Evolutionary conservation across 257 asterid species (phyloP).

Genomic region (Solanum bulbocastanum): DNA sequence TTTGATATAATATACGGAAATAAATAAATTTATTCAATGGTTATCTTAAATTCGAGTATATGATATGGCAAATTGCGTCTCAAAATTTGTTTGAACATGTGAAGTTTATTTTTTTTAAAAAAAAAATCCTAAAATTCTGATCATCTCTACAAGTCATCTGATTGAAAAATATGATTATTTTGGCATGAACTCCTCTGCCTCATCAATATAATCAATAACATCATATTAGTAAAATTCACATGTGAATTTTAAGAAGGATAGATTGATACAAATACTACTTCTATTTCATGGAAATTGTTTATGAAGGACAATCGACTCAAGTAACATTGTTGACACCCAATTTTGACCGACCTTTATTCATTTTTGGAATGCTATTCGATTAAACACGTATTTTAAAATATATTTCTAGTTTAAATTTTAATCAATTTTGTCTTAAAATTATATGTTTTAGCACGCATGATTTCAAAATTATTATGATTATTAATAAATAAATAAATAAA

Average conservation of each 20-base stretch:
- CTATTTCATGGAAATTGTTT: accelerated
- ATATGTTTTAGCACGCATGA: too few species aligned
- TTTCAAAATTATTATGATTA: too few species aligned
- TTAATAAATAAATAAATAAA: too few species aligned
- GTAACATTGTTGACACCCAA: too few species aligned
- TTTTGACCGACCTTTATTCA: too few species aligned
- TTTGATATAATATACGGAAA: not conserved
- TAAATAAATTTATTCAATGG: not conserved
- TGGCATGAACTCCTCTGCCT: accelerated
- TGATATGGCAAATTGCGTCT: accelerated
- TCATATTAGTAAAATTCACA: not conserved
- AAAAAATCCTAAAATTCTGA: not conserved
- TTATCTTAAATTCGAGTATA: not conserved
- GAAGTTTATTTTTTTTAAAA: too few species aligned
- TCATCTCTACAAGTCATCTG: not conserved
- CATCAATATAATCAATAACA: not conserved
- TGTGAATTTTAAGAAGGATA: accelerated
- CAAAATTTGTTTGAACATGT: not conserved
- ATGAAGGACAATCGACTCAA: accelerated
- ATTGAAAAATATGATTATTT: not conserved
- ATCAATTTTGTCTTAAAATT: too few species aligned
- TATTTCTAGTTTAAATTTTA: too few species aligned
- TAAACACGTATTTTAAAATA: too few species aligned
- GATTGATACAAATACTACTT: not conserved
- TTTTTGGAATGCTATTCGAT: too few species aligned